A percentile compares a stretch with the other conserved stretches of the same genome.
Evolutionary conservation across 768 basidiomycete genomes (phyloP).

Genomic region (Hygrocybe punicea): DNA sequence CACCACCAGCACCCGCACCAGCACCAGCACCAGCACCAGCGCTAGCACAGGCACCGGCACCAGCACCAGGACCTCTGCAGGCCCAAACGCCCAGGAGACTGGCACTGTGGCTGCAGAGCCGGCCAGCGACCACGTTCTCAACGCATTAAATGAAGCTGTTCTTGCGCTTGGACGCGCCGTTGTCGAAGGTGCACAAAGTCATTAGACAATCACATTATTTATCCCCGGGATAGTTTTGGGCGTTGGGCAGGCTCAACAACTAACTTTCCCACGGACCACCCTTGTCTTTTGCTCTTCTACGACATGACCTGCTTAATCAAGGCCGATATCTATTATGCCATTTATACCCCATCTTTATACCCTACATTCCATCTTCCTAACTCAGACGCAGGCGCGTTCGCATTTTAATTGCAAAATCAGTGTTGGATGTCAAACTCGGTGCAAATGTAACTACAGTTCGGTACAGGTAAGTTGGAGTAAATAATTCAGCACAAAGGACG

Average conservation of each 20-base stretch:
- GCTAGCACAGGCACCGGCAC: no score
- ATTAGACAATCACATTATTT: background rate
- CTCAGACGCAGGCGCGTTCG: background rate
- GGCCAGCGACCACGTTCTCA: conserved; percentile 34
- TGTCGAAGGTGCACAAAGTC: conserved; percentile 22
- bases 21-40: no score
- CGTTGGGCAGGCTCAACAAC: conserved; percentile 1
- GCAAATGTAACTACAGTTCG: no score
- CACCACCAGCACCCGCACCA: no score
- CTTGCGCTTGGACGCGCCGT: conserved; percentile 36
- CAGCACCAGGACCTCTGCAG: conserved; percentile 29
- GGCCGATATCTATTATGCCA: background rate
- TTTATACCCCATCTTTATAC: background rate
- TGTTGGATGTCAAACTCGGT: no score
- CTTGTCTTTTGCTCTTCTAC: background rate
- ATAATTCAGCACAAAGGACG: background rate
- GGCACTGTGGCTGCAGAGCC: conserved; percentile 22
- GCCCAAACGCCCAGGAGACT: conserved; percentile 7
- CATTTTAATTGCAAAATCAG: background rate
- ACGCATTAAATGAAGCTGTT: conserved; percentile 35
- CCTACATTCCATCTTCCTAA: background rate
- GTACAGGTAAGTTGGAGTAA: background rate
- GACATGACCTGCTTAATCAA: background rate
- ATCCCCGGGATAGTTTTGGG: background rate
- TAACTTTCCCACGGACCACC: background rate